Evolutionary conservation across 805 yeast genomes (phyloP).

Genomic region (Suhomyces sp.): DNA sequence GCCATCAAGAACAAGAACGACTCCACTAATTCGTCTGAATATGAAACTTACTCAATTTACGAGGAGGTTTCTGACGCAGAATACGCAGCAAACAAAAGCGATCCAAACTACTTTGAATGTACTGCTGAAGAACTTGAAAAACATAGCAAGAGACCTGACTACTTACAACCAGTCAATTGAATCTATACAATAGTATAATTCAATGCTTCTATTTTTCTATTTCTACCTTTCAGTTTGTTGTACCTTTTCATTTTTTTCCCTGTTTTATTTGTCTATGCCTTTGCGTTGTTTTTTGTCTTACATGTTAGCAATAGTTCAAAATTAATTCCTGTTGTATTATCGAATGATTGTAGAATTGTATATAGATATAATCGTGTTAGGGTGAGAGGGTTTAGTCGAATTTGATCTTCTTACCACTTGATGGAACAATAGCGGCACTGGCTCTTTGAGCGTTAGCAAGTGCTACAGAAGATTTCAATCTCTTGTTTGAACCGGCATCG

Average conservation of each 20-base stretch:
- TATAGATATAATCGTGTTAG: background rate
- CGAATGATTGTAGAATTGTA: background rate
- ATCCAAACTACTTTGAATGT: conserved; percentile 49
- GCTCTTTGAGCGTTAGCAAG: conserved; percentile 86
- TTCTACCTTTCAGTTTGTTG: background rate
- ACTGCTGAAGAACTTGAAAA: conserved; percentile 13
- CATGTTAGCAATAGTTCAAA: background rate
- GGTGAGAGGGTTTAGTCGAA: conserved; percentile 45
- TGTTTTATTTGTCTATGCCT: background rate
- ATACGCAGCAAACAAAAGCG: conserved; percentile 40
- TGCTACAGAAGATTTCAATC: conserved; percentile 78
- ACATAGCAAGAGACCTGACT: conserved; percentile 1
- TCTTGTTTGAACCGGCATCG: conserved; percentile 31
- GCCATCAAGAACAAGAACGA: background rate
- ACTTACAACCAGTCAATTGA: background rate
- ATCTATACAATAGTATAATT: background rate
- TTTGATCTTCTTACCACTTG: conserved; percentile 82
- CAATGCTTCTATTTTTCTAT: background rate
- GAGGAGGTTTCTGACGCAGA: conserved; percentile 51
- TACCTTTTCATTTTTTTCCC: background rate
- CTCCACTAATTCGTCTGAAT: conserved; percentile 6
- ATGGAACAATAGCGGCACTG: conserved; percentile 81
- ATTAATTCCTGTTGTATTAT: conserved; percentile 2
- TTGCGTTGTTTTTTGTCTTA: background rate
- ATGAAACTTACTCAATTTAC: conserved; percentile 26